Evolutionary conservation across 164 flowering plant genomes (phyloP), one percentile per base, ranked within the genome.

Genomic region (Annona squamosa): DNA sequence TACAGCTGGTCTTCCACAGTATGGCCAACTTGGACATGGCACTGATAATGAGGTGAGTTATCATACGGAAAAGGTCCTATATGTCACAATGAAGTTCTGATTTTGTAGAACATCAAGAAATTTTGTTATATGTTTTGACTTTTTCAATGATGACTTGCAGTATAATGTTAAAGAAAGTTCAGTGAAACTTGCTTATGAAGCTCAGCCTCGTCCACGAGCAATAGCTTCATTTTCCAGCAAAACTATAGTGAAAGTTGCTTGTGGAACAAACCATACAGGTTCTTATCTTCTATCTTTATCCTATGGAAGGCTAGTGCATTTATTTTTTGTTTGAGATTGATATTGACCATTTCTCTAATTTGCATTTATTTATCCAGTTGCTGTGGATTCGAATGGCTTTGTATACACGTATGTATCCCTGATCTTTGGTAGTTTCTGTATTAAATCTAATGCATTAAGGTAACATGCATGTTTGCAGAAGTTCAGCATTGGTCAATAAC

Each of bases 201-300:
- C 98, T 69, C 99, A 96, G 77, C 91, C 98, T 63, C 94, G 92
- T 64, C 99, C 98, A 41, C 90, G 72, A 78, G 93, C 99, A 63
- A 89, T 96, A 74, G 90, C 91, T 74, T 69, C 94, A 69, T 84
- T 96, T 73, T 63, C 95, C 63, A 87, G 87, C 65, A 91, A 88
- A 78, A 90, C 91, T 71, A 82, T 96, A 73, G 92, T 89, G 17
- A 96, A 93, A 87, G 97, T 88, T 82, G 97, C 97, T 61, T 96
- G 98, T 84, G 99, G 99, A 84, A 76, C 92, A 73, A 96, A 96
- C 81, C 99, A 96, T 83, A 90, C 99, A 85, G 98, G 99, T 95
- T 46, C 43, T 5, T 57, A 48, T 37, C 41, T 70, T 47, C 62
- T 18, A 4, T 45, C 61, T 61, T 46, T 5, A 12, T 44, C 61